phyloP scores from a whole-genome alignment of 495 filamentous ascomycete species.

The Penicillium egyptiacum region DNA sequence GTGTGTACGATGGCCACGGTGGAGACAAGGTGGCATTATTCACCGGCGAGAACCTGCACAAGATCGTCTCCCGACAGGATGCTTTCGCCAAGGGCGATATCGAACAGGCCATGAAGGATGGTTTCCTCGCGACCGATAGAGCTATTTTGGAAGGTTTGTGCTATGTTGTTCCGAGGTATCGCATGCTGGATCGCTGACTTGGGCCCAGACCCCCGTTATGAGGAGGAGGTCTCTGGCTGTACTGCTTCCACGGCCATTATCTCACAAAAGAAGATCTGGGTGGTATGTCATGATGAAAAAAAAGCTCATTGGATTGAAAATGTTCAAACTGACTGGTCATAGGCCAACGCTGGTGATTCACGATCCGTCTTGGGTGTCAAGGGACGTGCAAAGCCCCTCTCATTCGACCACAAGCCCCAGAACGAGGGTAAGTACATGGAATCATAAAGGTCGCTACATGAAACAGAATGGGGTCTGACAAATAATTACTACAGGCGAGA shows the following conservation, averaged over 20 bases:
- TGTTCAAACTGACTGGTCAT: constrained; percentile 16
- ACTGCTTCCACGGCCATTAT: constrained; percentile 90
- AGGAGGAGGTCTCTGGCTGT: constrained; percentile 97
- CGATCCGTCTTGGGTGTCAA: constrained; percentile 92
- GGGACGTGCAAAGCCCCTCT: constrained; percentile 92
- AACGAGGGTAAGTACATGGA: constrained; percentile 72
- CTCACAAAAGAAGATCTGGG: constrained; percentile 87
- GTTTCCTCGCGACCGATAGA: constrained; percentile 92
- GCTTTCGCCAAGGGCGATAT: constrained; percentile 87
- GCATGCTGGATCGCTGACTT: constrained; percentile 1
- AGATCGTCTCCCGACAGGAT: constrained; percentile 91
- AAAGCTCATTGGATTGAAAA: background rate
- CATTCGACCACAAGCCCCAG: constrained; percentile 97
- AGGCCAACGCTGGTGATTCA: constrained; percentile 98
- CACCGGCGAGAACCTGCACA: constrained; percentile 87
- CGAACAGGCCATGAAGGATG: constrained; percentile 95
- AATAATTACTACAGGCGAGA: constrained; percentile 66
- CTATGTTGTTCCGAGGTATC: constrained; percentile 16
- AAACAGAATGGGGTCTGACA: constrained; percentile 18
- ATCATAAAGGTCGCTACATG: background rate
- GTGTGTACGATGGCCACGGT: constrained; percentile 96
- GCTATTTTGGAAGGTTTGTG: constrained; percentile 87
- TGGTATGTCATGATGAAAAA: constrained; percentile 60
- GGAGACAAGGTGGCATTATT: constrained; percentile 95
- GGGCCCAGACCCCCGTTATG: constrained; percentile 86